These are phyloP conservation scores for Daldinia sp. DNA, from an alignment of 2,329 filamentous ascomycete species.

Conservation along the genomic window DNA sequence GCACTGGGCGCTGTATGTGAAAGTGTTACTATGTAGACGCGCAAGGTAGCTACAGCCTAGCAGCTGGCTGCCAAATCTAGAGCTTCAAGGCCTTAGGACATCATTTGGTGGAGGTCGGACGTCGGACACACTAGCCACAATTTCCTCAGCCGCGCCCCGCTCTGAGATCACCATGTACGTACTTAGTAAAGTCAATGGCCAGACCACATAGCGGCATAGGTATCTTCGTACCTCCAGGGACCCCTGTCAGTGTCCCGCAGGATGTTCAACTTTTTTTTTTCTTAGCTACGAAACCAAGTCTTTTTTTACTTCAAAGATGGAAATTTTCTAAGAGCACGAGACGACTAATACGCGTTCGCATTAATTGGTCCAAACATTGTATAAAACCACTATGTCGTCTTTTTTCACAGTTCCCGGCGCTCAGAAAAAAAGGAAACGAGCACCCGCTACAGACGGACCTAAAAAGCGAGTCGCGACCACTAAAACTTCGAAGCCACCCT, in stretches of 20 bases:
- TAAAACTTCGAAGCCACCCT: conserved; percentile 40
- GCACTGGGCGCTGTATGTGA: conserved; percentile 22
- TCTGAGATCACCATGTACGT: not conserved
- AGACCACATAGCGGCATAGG: not conserved
- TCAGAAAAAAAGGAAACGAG: conserved; percentile 90
- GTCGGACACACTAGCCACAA: conserved; percentile 40
- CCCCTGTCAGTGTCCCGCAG: conserved; percentile 43
- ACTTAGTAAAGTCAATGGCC: not conserved
- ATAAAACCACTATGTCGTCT: conserved; percentile 77
- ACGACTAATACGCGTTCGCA: conserved; percentile 38
- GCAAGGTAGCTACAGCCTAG: conserved; percentile 61
- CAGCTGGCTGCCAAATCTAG: conserved; percentile 42
- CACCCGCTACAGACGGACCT: conserved; percentile 64
- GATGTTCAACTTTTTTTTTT: conserved; percentile 43
- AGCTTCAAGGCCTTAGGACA: conserved; percentile 29
- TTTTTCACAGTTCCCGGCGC: conserved; percentile 93
- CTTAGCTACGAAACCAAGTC: conserved; percentile 24
- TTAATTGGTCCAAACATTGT: conserved; percentile 18
- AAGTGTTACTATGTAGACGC: conserved; percentile 48
- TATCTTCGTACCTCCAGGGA: conserved; percentile 30
- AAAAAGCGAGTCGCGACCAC: conserved; percentile 70
- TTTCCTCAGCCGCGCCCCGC: conserved; percentile 28
- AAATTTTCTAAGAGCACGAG: conserved; percentile 35
- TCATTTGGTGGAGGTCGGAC: conserved; percentile 40
- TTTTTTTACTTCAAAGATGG: conserved; percentile 18